These are phyloP conservation scores for Nicotiana otophora DNA, from an alignment of 257 asterid species.

Conservation along the genomic window DNA sequence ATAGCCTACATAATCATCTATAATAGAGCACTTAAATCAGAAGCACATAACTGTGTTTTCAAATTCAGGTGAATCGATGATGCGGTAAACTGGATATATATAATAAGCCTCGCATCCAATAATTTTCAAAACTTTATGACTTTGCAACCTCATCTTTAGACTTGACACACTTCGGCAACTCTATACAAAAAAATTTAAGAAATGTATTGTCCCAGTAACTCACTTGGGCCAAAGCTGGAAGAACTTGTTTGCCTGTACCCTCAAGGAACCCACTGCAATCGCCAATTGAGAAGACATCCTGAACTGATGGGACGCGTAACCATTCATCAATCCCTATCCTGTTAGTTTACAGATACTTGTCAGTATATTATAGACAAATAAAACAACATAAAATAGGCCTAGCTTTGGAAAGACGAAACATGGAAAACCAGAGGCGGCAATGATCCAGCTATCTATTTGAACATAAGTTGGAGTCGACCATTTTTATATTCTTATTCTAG, in stretches of 20 bases:
- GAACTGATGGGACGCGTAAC: slow-evolving; percentile 71
- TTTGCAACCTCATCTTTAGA: neutral
- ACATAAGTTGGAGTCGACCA: neutral
- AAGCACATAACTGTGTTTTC: neutral
- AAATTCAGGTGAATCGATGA: neutral
- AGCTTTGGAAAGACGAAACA: neutral
- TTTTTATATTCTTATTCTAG: neutral
- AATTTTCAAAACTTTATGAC: neutral
- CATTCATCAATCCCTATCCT: slow-evolving; percentile 98
- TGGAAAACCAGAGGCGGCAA: neutral
- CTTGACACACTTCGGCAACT: neutral
- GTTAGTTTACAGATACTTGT: slow-evolving; percentile 1
- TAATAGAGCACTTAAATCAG: neutral
- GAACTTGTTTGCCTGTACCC: slow-evolving; percentile 82
- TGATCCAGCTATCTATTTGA: neutral
- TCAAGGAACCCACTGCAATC: slow-evolving; percentile 96
- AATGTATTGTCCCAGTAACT: neutral
- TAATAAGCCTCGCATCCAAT: neutral
- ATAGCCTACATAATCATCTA: neutral
- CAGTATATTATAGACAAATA: neutral
- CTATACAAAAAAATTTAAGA: neutral
- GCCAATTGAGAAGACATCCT: slow-evolving; percentile 84
- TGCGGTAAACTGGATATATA: neutral
- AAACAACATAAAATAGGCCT: neutral
- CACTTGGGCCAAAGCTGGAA: slow-evolving; percentile 96